Percentiles rank a stretch among this genome's conserved stretches.
These are phyloP conservation scores for Schizochytrium sp. DNA, from an alignment of 108 stramenopile genomes.

Conservation along the genomic window DNA sequence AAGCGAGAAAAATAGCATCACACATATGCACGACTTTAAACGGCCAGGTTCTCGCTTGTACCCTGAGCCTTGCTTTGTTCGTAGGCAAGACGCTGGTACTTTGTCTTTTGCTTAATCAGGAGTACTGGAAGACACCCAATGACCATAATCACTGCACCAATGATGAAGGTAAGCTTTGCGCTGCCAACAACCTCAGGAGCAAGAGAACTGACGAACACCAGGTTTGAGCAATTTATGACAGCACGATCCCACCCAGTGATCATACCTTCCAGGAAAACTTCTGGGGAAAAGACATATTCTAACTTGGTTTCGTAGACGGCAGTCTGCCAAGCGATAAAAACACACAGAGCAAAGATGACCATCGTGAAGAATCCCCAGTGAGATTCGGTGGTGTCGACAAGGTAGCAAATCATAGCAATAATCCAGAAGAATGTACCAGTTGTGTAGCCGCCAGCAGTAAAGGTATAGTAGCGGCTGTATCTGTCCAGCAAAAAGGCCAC, in stretches of 20 bases:
- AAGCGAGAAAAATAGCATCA: no score
- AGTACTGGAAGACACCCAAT: constrained; percentile 22
- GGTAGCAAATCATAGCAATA: not conserved
- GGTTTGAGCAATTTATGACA: not conserved
- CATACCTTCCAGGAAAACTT: not conserved
- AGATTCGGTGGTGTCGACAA: not conserved
- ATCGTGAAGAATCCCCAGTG: not conserved
- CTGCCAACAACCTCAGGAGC: constrained; percentile 22
- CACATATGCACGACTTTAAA: not conserved
- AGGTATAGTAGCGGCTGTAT: constrained; percentile 31
- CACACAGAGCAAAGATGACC: not conserved
- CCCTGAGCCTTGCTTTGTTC: not conserved
- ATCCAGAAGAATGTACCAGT: constrained; percentile 40
- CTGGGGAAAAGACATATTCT: constrained; percentile 33
- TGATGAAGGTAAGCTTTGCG: constrained; percentile 6
- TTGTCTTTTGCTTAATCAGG: not conserved
- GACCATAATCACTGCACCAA: constrained; percentile 33
- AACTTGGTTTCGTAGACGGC: constrained; percentile 40
- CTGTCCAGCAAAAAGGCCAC: not conserved
- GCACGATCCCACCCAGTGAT: constrained; percentile 14
- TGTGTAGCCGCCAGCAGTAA: constrained; percentile 26
- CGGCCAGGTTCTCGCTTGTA: not conserved
- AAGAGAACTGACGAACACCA: not conserved
- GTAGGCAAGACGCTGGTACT: constrained; percentile 33
- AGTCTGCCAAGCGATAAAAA: constrained; percentile 59